Conservation (phyloP, 805 yeast genomes). For the Pichia exigua region DNA sequence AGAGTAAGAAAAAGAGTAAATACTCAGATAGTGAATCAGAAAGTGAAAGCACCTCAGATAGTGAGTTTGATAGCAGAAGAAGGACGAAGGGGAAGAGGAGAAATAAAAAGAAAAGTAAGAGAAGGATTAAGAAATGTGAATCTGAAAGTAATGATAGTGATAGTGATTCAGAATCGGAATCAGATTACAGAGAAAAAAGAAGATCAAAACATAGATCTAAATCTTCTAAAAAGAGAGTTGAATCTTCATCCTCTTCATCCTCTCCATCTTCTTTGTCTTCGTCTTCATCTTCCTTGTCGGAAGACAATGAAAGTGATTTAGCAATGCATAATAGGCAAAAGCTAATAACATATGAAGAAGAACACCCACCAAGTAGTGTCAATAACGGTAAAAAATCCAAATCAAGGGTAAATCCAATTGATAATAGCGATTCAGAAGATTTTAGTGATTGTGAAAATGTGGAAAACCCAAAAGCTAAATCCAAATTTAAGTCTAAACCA, state of each 20-base stretch:
- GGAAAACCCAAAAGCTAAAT: background rate
- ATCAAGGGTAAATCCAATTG: background rate
- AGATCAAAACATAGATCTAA: background rate
- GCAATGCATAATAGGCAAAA: background rate
- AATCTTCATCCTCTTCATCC: too few species aligned
- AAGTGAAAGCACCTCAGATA: background rate
- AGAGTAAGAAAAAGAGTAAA: background rate
- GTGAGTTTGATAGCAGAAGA: background rate
- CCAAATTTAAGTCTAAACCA: conserved; percentile 1
- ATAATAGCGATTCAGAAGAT: too few species aligned
- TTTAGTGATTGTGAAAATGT: background rate
- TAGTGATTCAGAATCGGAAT: background rate
- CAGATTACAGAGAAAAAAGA: background rate
- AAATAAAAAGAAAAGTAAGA: background rate
- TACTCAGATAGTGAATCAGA: background rate
- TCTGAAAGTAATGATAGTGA: background rate
- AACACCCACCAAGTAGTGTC: too few species aligned
- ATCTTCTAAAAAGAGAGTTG: too few species aligned
- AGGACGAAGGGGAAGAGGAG: background rate
- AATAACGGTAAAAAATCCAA: background rate
- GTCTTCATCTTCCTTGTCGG: too few species aligned
- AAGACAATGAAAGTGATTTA: background rate
- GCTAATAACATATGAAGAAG: background rate
- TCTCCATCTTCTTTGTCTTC: too few species aligned
- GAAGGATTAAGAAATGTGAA: background rate